phyloP scores from a whole-genome alignment of 306 rosid genomes.

The Cucurbita ficifolia region DNA sequence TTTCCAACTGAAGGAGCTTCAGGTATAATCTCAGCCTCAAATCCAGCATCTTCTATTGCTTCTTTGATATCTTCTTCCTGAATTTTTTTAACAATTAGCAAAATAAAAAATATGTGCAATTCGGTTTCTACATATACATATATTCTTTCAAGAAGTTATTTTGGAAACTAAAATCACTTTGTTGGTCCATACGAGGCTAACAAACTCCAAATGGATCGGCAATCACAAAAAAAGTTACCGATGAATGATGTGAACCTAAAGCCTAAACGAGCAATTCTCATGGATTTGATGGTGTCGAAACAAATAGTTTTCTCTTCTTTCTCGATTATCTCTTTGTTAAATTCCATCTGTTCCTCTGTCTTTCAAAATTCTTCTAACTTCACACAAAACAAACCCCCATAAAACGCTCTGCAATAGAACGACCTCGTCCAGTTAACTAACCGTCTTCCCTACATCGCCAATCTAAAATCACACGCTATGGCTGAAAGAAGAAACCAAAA shows the following conservation, averaged over 20 bases:
- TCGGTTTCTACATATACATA: constrained; percentile 8
- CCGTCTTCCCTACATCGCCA: not conserved
- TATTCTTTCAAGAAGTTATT: not conserved
- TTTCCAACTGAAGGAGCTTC: constrained; percentile 47
- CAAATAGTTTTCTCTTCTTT: not conserved
- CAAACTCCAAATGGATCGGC: not conserved
- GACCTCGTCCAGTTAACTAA: not conserved
- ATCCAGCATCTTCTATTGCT: constrained; percentile 96
- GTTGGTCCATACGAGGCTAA: not conserved
- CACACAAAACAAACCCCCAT: not conserved
- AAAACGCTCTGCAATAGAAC: not conserved
- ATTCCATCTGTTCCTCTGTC: not conserved
- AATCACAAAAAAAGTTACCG: not conserved
- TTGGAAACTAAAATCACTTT: not conserved
- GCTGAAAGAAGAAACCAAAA: not conserved
- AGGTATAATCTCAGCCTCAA: constrained; percentile 81
- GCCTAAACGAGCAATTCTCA: not conserved
- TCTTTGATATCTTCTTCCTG: constrained; percentile 76
- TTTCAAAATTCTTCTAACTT: not conserved
- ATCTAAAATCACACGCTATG: not conserved
- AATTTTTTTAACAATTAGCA: constrained; percentile 11
- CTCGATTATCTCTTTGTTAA: not conserved
- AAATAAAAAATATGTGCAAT: not conserved
- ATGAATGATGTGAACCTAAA: not conserved
- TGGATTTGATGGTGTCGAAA: not conserved